Evolutionary conservation across 2,329 filamentous ascomycete genomes (phyloP).

Genomic region (Ophiosphaerella narmari): DNA sequence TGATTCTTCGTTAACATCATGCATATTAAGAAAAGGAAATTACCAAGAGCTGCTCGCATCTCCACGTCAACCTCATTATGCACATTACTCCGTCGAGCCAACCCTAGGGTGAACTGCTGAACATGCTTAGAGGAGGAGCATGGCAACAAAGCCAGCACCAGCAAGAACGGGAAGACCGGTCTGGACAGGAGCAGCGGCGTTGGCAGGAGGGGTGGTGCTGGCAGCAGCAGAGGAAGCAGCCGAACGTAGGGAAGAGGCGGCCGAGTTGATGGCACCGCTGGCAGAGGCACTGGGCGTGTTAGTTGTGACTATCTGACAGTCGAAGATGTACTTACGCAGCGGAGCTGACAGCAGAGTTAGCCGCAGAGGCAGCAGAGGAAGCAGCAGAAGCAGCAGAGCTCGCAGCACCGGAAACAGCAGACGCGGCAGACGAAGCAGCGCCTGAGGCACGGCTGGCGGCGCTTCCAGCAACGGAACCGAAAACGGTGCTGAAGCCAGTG

Average conservation of each 20-base stretch:
- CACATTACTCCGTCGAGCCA: slow-evolving; percentile 37
- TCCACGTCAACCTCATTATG: slow-evolving; percentile 31
- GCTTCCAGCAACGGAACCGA: slow-evolving; percentile 14
- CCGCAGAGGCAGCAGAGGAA: slow-evolving; percentile 5
- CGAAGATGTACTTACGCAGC: slow-evolving; percentile 5
- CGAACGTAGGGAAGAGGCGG: slow-evolving; percentile 7
- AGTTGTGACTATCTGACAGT: not conserved
- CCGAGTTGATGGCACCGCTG: slow-evolving; percentile 16
- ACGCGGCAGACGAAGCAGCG: slow-evolving; percentile 14
- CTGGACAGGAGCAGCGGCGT: slow-evolving; percentile 33
- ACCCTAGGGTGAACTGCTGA: slow-evolving; percentile 19
- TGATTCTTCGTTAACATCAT: slow-evolving; percentile 31
- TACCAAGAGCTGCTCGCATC: slow-evolving; percentile 26
- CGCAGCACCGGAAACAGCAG: slow-evolving; percentile 9
- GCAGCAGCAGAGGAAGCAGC: slow-evolving; percentile 16
- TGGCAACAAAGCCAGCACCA: slow-evolving; percentile 43
- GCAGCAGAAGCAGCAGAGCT: slow-evolving; percentile 11
- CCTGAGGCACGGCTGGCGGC: slow-evolving; percentile 8
- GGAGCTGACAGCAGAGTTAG: slow-evolving; percentile 7
- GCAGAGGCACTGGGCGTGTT: slow-evolving; percentile 8
- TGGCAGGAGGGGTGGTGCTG: slow-evolving; percentile 11
- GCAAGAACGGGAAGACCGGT: slow-evolving; percentile 45
- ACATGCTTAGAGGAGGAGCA: slow-evolving; percentile 44
- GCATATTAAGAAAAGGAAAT: slow-evolving; percentile 19
- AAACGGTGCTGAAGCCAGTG: slow-evolving; percentile 30